Base-by-base conservation (phyloP, 2,329 filamentous ascomycete genomes). In the Akanthomyces dipterigenus region DNA sequence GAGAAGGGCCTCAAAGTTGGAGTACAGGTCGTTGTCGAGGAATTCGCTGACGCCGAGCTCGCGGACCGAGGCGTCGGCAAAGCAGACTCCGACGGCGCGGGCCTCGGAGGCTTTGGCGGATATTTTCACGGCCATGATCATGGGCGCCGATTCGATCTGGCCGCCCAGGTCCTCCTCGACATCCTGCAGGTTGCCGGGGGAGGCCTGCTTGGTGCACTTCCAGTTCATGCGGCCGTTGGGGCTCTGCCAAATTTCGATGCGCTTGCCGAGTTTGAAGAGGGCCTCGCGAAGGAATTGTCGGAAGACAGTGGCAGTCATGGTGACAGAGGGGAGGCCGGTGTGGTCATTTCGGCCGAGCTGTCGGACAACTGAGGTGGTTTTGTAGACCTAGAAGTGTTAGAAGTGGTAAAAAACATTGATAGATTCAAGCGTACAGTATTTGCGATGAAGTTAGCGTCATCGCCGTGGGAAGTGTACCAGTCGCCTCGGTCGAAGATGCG, bases 41-140 rank as follows among this genome's bases (percentile, higher is more conserved):
- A 99, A 99, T 72, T 99, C 96, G 79, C 91, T 96, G 59, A 99
- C 92, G 9, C 95, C 95, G 2, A 99, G 82, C 77, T 99, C 95
- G 56, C 95, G 84, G 28, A 98, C 93, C 66, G 91, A 97, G 1
- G 96, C 95, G 78, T 99, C 95, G 8, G 95, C 96, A 71, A 99
- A 99, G 76, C 95, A 98, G 5, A 99, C 93, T 9, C 95, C 95
- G 0, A 99, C 89, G 65, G 84, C 90, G 50, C 95, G 84, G 6
- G 89, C 90, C 72, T 98, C 93, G 0, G 84, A 84, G 1, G 91
- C 90, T 71, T 90, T 96, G n/a, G 91, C 86, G 0, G 90, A 89
- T 26, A 98, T 88, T 74, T 97, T 98, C 71, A 99, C 91, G 0
- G 95, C 91, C 43, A 99, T 81, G 51, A 99, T 97, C 73, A 98